phyloP scores from a whole-genome alignment of 805 yeast species.

The Ogataea paradorogensis region DNA sequence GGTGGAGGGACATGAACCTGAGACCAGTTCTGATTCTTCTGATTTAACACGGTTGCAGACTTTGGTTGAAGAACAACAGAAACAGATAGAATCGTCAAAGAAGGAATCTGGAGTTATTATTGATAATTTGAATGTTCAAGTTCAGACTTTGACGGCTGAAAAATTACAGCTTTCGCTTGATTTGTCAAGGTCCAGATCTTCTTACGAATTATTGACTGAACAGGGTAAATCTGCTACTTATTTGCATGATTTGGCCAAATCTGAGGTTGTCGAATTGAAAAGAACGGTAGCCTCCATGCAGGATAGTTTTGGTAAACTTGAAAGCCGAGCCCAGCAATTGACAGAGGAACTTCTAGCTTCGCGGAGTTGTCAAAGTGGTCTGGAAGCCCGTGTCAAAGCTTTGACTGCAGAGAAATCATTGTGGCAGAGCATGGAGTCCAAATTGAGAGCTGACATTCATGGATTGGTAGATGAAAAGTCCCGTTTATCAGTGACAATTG shows the following conservation, averaged over 20 bases:
- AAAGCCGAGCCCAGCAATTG: conserved; percentile 43
- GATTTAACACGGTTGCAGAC: conserved; percentile 13
- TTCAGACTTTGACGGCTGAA: conserved; percentile 37
- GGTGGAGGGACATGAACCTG: conserved; percentile 24
- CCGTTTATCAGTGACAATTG: conserved; percentile 53
- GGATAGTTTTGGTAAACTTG: conserved; percentile 44
- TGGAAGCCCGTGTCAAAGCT: conserved; percentile 45
- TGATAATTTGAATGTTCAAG: conserved; percentile 47
- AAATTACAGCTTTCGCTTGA: conserved; percentile 48
- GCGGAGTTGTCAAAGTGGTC: conserved; percentile 43
- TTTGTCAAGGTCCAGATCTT: conserved; percentile 53
- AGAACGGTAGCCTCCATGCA: conserved; percentile 40
- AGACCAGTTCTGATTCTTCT: conserved; percentile 1
- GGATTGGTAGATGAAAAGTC: conserved; percentile 56
- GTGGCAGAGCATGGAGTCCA: conserved; percentile 45
- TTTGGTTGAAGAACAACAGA: conserved; percentile 31
- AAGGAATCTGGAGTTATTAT: conserved; percentile 43
- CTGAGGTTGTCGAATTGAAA: conserved; percentile 46
- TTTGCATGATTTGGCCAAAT: conserved; percentile 37
- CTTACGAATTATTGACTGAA: conserved; percentile 52
- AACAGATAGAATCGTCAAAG: conserved; percentile 39
- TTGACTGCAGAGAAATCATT: conserved; percentile 54
- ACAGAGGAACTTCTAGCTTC: conserved; percentile 55
- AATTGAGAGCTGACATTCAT: conserved; percentile 51
- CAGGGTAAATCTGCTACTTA: conserved; percentile 42